A percentile compares a stretch with the other conserved stretches of the same genome.
These are phyloP conservation scores for Lonicera japonica DNA, from an alignment of 129 eudicot species.

Conservation along the genomic window DNA sequence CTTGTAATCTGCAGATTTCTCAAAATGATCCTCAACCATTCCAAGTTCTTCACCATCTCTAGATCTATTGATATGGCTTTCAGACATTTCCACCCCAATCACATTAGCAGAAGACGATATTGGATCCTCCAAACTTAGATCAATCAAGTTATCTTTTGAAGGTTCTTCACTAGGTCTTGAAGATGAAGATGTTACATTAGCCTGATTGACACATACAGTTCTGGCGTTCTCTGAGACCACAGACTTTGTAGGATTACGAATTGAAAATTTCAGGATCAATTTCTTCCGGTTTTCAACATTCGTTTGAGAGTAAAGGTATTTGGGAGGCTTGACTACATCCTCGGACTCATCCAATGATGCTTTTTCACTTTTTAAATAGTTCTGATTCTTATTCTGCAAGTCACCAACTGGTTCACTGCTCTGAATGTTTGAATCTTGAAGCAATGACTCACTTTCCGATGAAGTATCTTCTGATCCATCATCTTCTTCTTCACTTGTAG, in stretches of 20 bases:
- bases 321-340: slow-evolving; percentile 29
- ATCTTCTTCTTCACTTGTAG: slow-evolving; percentile 36
- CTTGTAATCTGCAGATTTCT: slow-evolving; percentile 2
- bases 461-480: slow-evolving; percentile 39
- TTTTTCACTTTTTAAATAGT: slow-evolving; percentile 13
- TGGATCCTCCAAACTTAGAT: slow-evolving; percentile 3
- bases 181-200: slow-evolving; percentile 24
- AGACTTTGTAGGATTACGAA: slow-evolving; percentile 33
- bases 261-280: slow-evolving; percentile 53
- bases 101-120: slow-evolving; percentile 21
- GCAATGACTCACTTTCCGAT: slow-evolving; percentile 47
- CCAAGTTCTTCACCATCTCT: slow-evolving; percentile 12
- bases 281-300: slow-evolving; percentile 32
- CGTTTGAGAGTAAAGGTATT: slow-evolving; percentile 14
- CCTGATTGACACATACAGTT: slow-evolving; percentile 15
- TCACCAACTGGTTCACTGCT: slow-evolving; percentile 2
- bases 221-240: slow-evolving; percentile 22
- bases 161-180: slow-evolving; percentile 25
- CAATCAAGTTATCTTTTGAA: slow-evolving; percentile 7
- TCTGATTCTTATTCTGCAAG: slow-evolving; percentile 8
- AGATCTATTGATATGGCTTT: background rate
- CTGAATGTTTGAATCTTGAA: slow-evolving; percentile 16
- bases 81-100: slow-evolving; percentile 11
- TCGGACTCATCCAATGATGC: slow-evolving; percentile 19
- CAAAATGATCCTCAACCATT: slow-evolving; percentile 7